Base-by-base conservation (phyloP, 2,329 filamentous ascomycete species). In the Fusarium xylarioides region DNA sequence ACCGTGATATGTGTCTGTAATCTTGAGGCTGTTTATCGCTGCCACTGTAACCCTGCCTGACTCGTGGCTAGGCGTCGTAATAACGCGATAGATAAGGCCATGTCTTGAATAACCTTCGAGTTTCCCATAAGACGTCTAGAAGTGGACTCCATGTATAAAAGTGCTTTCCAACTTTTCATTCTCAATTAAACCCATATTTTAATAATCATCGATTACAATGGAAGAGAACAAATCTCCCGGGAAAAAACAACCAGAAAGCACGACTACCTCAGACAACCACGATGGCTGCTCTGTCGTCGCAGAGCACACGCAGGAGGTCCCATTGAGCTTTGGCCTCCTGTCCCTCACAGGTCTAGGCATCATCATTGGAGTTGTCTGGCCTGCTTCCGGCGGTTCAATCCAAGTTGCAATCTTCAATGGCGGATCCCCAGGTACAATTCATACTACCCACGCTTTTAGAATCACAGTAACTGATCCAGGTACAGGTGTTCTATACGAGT, bases 381-480 rank as follows among this genome's bases (percentile, higher is more conserved):
- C 50, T 30, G 50, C 50, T 1, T 54, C 50, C 3, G 50, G 50
- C 0, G 50, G 50, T 54, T 54, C 50, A 38, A 54, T 54, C 5
- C 50, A 54, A n/a, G 50, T 54, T 3, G 50, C 50, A 7, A 38
- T 54, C 9, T 54, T 54, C 23, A 54, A 54, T n/a, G 50, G 50
- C 1, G 50, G 50, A 38, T 54, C 35, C 1, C 23, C 50, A 38
- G 50, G 50, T 54, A 53, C 0, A 2, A 2, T 16, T 1, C 4
- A 53, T 3, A 2, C 0, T 5, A 26, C 30, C 8, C 1, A 7
- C 3, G 8, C 2, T 14, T 16, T 6, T 4, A 8, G 8, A 34
- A 2, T 15, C 16, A 15, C 2, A 8, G 2, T 0, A 15, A 11
- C 16, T 52, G 2, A 52, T 5, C 0, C 2, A 11, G 2, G 1